Evolutionary conservation across 139 green algal species (phyloP), one percentile per base, ranked within the genome.

Genomic region (Tetradesmus obliquus): DNA sequence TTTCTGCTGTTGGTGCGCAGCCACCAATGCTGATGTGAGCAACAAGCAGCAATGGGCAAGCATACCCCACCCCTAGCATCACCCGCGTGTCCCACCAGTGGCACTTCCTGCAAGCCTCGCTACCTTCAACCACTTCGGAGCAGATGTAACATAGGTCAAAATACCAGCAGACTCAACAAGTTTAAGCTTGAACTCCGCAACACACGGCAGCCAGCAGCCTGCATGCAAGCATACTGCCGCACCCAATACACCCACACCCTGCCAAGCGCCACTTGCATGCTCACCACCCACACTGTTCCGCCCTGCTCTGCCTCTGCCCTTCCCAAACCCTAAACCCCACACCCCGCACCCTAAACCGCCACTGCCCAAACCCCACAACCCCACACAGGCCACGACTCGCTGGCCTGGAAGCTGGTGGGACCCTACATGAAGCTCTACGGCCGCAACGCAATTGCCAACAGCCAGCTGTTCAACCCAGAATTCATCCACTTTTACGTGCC

Each of bases 371-470:
- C 32, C 32, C 15, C 1, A 7, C 1, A 13, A 17, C 82, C 19
- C 17, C 87, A 17, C 3, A 6, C 76, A 91, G 88, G 88, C 62
- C 76, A 81, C 32, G 45, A 87, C 32, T 91, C 79, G 4, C 58
- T 88, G 13, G 88, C 88, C 2, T 92, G 89, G 89, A 57, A 19
- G 54, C 66, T 89, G 4, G 89, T 92, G 3, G 82, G 89, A 9
- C 89, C 89, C 22, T 92, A 92, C 89, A 69, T 92, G 45, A 79
- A 71, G 51, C 89, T 66, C 15, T 88, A 92, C 54, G 89, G 89
- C n/a, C n/a, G 80, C 45, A 71, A 72, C n/a, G 89, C 89, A 9
- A 81, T 92, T 20, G 82, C 89, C 9, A 89, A 84, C 89, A 85
- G 62, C 53, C 69, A 82, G 45, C 82, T 92, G 17, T 79, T 84